phyloP scores from a whole-genome alignment of 2,329 filamentous ascomycete species.

The Aspergillus floridensis region DNA sequence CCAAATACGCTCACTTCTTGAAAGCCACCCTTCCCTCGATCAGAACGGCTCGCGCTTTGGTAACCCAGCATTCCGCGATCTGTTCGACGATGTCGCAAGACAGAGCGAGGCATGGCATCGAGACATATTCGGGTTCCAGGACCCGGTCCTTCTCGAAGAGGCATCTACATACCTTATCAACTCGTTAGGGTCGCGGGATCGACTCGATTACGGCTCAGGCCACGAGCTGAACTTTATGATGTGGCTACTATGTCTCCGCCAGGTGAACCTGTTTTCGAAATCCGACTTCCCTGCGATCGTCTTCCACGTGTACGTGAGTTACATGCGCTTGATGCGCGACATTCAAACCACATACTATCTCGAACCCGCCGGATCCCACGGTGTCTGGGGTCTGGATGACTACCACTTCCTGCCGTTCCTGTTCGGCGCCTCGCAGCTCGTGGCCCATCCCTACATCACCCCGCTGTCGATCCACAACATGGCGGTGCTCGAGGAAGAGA shows the following conservation, averaged over 20 bases:
- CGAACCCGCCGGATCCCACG: slow-evolving; percentile 93
- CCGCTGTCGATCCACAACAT: slow-evolving; percentile 82
- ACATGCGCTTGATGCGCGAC: slow-evolving; percentile 80
- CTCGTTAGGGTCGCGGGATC: slow-evolving; percentile 78
- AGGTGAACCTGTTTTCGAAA: slow-evolving; percentile 63
- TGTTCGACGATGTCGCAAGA: slow-evolving; percentile 58
- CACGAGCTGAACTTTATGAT: slow-evolving; percentile 97
- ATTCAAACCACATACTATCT: slow-evolving; percentile 94
- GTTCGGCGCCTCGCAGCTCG: slow-evolving; percentile 85
- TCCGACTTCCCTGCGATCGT: slow-evolving; percentile 71
- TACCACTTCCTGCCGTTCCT: slow-evolving; percentile 97
- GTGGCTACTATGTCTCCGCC: slow-evolving; percentile 92
- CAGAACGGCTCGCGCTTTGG: slow-evolving; percentile 88
- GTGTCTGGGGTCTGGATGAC: slow-evolving; percentile 96
- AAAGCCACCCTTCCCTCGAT: slow-evolving; percentile 73
- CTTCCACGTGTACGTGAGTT: slow-evolving; percentile 75
- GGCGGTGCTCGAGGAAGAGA: slow-evolving; percentile 81
- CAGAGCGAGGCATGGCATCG: slow-evolving; percentile 43
- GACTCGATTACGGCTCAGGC: slow-evolving; percentile 95
- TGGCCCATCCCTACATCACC: slow-evolving; percentile 78
- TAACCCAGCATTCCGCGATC: slow-evolving; percentile 83
- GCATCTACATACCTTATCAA: slow-evolving; percentile 75
- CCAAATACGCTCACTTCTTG: slow-evolving; percentile 64
- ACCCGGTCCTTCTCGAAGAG: slow-evolving; percentile 61
- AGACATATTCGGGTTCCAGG: slow-evolving; percentile 38